Evolutionary conservation across 1,284 basidiomycete genomes (phyloP).

Genomic region (Moniliophthora roreri): DNA sequence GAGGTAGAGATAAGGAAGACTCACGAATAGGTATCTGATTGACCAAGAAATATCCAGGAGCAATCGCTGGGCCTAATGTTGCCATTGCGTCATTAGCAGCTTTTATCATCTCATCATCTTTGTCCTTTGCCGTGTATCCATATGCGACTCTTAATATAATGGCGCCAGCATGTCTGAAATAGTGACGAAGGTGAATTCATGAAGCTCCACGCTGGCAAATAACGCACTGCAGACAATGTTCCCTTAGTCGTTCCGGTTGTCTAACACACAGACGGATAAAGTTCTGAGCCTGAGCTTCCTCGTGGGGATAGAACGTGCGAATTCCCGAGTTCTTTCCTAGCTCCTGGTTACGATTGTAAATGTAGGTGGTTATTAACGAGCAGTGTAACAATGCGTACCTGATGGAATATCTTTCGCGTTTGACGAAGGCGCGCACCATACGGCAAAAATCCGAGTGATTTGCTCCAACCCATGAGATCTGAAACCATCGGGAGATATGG

Average conservation of each 20-base stretch:
- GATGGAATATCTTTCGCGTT: slow-evolving; percentile 20
- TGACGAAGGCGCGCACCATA: slow-evolving; percentile 22
- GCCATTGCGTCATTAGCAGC: slow-evolving; percentile 21
- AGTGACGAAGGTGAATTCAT: not conserved
- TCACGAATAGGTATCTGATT: slow-evolving; percentile 31
- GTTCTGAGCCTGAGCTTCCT: slow-evolving; percentile 23
- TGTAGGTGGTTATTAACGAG: no score
- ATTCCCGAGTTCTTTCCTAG: slow-evolving; percentile 25
- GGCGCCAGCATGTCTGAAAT: slow-evolving; percentile 26
- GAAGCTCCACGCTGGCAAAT: no score
- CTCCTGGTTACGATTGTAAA: not conserved
- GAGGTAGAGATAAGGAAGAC: slow-evolving; percentile 3
- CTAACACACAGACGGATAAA: slow-evolving; percentile 25
- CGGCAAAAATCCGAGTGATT: slow-evolving; percentile 20
- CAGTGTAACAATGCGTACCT: no score
- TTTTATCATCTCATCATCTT: slow-evolving; percentile 23
- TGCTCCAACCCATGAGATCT: slow-evolving; percentile 19
- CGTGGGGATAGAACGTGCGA: slow-evolving; percentile 19
- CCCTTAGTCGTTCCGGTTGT: slow-evolving; percentile 17
- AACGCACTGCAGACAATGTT: slow-evolving; percentile 20
- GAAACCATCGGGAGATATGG: slow-evolving; percentile 21
- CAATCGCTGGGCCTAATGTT: slow-evolving; percentile 18
- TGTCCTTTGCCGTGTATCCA: slow-evolving; percentile 28
- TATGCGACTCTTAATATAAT: slow-evolving; percentile 31
- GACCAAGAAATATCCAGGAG: slow-evolving; percentile 30